A percentile compares a stretch with the other conserved stretches of the same genome.
Conservation (phyloP, 768 basidiomycete species). For the Rhodotorula babjevae region DNA sequence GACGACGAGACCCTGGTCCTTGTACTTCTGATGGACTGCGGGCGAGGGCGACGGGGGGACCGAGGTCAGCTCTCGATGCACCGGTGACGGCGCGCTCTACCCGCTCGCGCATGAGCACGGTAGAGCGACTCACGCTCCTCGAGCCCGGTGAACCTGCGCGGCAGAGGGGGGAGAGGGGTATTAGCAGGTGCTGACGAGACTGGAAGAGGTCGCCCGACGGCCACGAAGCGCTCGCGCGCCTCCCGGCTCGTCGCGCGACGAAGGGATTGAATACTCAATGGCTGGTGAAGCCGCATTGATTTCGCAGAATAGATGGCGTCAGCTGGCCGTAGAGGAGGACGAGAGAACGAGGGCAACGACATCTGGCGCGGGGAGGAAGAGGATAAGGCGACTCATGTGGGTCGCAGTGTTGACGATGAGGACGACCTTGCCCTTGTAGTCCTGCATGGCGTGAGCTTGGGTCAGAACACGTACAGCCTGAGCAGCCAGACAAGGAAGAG, state of each 20-base stretch:
- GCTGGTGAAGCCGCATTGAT: conserved; percentile 43
- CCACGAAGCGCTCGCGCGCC: too few relatives aligned
- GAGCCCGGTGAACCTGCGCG: conserved; percentile 56
- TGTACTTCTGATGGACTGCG: conserved; percentile 65
- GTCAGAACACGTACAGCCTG: too few relatives aligned
- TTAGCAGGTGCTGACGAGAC: too few relatives aligned
- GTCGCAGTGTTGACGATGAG: conserved; percentile 49
- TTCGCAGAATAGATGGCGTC: not conserved
- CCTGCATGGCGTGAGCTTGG: not conserved
- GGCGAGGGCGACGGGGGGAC: not conserved
- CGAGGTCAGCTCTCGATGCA: too few relatives aligned
- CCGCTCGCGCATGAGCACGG: too few relatives aligned
- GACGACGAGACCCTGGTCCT: conserved; percentile 67
- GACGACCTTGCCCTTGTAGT: conserved; percentile 47
- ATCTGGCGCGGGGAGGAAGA: too few relatives aligned
- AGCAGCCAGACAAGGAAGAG: too few relatives aligned
- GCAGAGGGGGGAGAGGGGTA: not conserved
- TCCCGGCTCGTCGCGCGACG: too few relatives aligned
- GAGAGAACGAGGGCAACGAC: too few relatives aligned
- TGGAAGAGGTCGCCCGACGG: too few relatives aligned
- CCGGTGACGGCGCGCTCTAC: not conserved
- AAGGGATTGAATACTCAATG: not conserved
- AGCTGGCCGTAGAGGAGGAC: not conserved
- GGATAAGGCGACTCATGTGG: conserved; percentile 16
- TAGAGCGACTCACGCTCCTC: conserved; percentile 51